These are phyloP conservation scores for Podospora tetraspora DNA, from an alignment of 495 filamentous ascomycete genomes.

Conservation along the genomic window DNA sequence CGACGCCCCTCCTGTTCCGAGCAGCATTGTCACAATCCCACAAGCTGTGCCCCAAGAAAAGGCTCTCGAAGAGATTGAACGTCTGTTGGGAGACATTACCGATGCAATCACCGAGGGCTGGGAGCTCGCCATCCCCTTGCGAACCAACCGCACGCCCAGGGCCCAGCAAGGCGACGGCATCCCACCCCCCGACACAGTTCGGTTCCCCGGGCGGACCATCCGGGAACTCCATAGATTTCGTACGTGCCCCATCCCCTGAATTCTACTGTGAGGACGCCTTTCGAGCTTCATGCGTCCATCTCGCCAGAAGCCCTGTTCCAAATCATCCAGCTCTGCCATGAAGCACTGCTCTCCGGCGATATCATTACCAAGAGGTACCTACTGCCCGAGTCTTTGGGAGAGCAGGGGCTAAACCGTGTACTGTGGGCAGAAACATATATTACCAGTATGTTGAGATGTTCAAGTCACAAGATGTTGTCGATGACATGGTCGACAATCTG, in stretches of 20 bases:
- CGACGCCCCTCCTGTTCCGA: neutral
- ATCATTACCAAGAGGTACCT: constrained; percentile 78
- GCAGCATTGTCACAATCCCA: constrained; percentile 13
- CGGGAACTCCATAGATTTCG: constrained; percentile 39
- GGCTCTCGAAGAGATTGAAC: constrained; percentile 49
- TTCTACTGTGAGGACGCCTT: neutral
- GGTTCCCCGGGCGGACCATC: constrained; percentile 36
- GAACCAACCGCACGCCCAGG: constrained; percentile 4
- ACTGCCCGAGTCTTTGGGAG: neutral
- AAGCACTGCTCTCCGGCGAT: constrained; percentile 55
- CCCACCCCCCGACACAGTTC: constrained; percentile 18
- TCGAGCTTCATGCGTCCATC: neutral
- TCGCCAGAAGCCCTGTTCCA: constrained; percentile 48
- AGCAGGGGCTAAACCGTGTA: neutral
- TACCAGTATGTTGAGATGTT: constrained; percentile 83
- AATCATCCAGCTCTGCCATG: constrained; percentile 65
- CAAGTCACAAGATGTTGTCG: constrained; percentile 65
- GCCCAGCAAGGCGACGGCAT: constrained; percentile 1
- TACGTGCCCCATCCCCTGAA: constrained; percentile 19
- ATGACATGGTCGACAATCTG: constrained; percentile 76
- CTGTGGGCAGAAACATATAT: constrained; percentile 68
- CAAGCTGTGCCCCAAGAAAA: constrained; percentile 15
- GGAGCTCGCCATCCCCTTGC: constrained; percentile 44
- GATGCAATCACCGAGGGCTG: constrained; percentile 41
- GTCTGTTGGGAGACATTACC: constrained; percentile 46